Evolutionary conservation across 345 rosid species (phyloP).

Genomic region (Linum usitatissimum): DNA sequence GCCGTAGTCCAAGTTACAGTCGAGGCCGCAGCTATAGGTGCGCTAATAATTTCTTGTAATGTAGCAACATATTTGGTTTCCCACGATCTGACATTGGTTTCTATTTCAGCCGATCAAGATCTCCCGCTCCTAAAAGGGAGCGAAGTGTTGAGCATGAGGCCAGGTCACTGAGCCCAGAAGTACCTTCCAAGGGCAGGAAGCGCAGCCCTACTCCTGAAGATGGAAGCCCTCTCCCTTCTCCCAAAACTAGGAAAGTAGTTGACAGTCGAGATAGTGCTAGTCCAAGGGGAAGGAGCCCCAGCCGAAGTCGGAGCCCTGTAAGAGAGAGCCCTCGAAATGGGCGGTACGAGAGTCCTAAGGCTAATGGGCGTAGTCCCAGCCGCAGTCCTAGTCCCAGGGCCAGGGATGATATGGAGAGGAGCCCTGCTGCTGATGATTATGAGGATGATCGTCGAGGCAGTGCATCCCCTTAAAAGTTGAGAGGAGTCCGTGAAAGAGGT

Average conservation of each 20-base stretch:
- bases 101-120: constrained; percentile 49
- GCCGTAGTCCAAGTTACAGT: constrained; percentile 80
- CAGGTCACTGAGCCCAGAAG: constrained; percentile 24
- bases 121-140: constrained; percentile 55
- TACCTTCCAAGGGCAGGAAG: constrained; percentile 42
- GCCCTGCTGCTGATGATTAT: constrained; percentile 36
- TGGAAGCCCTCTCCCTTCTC: constrained; percentile 21
- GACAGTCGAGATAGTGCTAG: constrained; percentile 7
- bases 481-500: background rate
- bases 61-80: background rate
- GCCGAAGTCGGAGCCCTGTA: constrained; percentile 25
- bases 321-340: too few species aligned
- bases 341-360: constrained; percentile 17
- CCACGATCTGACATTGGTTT: background rate
- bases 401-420: constrained; percentile 27
- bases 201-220: constrained; percentile 47
- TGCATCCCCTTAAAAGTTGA: constrained; percentile 14
- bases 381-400: constrained; percentile 36
- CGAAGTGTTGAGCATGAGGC: constrained; percentile 33
- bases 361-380: constrained; percentile 46
- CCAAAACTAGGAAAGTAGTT: constrained; percentile 16
- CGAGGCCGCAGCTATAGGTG: constrained; percentile 81
- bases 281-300: constrained; percentile 29
- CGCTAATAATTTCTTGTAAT: background rate
- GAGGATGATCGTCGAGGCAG: constrained; percentile 19